These are phyloP conservation scores for Suillus weaverae DNA, from an alignment of 768 basidiomycete genomes.

Conservation along the genomic window DNA sequence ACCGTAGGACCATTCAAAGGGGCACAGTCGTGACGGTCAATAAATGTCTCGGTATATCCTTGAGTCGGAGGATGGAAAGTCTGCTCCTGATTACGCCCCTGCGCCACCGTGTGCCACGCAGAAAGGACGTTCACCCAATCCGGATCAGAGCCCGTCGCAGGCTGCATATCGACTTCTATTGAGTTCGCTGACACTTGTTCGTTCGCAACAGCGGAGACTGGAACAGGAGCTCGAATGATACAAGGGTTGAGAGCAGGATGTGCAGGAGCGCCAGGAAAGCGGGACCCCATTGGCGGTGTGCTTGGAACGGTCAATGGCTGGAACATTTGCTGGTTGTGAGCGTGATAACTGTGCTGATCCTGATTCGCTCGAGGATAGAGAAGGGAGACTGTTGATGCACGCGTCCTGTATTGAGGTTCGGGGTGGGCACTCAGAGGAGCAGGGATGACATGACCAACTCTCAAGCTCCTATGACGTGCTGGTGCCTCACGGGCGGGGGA, in stretches of 20 bases:
- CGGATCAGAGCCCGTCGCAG: conserved; percentile 45
- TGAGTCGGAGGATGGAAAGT: conserved; percentile 23
- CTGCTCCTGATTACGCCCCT: conserved; percentile 8
- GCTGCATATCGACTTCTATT: conserved; percentile 28
- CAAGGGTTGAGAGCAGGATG: conserved; percentile 17
- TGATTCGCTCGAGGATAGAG: conserved; percentile 23
- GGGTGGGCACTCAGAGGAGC: conserved; percentile 18
- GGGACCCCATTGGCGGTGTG: conserved; percentile 18
- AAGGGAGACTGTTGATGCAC: conserved; percentile 32
- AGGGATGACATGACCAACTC: conserved; percentile 23
- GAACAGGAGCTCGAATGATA: conserved; percentile 17
- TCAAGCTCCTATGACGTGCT: conserved; percentile 33
- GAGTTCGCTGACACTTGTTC: not conserved
- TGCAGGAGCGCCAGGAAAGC: conserved; percentile 18
- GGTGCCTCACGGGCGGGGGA: conserved; percentile 30
- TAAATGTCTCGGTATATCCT: conserved; percentile 3
- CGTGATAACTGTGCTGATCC: conserved; percentile 33
- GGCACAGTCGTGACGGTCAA: conserved; percentile 11
- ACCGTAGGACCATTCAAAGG: conserved; percentile 4
- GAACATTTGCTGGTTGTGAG: conserved; percentile 33
- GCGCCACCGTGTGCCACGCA: conserved; percentile 20
- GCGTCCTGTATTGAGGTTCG: conserved; percentile 22
- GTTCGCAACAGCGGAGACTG: conserved; percentile 11
- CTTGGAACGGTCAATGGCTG: conserved; percentile 30
- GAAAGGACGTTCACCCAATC: conserved; percentile 46